Conservation (phyloP, 352 stramenopile species). For the Plasmopara viticola region DNA sequence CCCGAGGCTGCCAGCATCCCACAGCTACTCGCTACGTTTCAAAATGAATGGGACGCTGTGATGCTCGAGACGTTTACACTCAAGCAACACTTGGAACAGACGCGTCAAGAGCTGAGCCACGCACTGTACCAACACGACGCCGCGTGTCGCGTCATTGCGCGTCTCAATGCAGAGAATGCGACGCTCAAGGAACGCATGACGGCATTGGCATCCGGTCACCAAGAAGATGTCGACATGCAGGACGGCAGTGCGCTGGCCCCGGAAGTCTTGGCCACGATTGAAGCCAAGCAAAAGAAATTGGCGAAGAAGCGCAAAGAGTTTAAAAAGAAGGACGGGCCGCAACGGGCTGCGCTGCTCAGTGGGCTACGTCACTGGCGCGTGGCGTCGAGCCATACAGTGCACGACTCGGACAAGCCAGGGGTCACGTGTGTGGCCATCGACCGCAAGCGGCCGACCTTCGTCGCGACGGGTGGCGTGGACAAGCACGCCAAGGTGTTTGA, state of each 20-base stretch:
- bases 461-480: constrained; percentile 79
- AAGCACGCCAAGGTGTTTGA: constrained; percentile 81
- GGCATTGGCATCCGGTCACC: constrained; percentile 12
- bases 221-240: constrained; percentile 51
- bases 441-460: constrained; percentile 32
- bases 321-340: constrained; percentile 57
- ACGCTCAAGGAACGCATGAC: constrained; percentile 36
- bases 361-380: constrained; percentile 27
- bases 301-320: constrained; percentile 70
- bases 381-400: constrained; percentile 56
- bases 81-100: constrained; percentile 91
- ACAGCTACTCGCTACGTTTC: constrained; percentile 68
- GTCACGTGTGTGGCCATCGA: constrained; percentile 58
- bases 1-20: constrained; percentile 52
- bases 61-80: constrained; percentile 94
- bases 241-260: constrained; percentile 18
- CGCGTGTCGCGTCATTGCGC: constrained; percentile 91
- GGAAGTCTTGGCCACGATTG: constrained; percentile 48
- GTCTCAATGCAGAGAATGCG: constrained; percentile 79
- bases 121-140: constrained; percentile 97
- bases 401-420: constrained; percentile 67
- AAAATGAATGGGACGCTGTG: constrained; percentile 92
- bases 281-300: constrained; percentile 60
- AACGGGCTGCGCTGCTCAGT: constrained; percentile 33
- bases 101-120: constrained; percentile 90